phyloP scores from a whole-genome alignment of 2,329 filamentous ascomycete species.

The Botrytis aclada region DNA sequence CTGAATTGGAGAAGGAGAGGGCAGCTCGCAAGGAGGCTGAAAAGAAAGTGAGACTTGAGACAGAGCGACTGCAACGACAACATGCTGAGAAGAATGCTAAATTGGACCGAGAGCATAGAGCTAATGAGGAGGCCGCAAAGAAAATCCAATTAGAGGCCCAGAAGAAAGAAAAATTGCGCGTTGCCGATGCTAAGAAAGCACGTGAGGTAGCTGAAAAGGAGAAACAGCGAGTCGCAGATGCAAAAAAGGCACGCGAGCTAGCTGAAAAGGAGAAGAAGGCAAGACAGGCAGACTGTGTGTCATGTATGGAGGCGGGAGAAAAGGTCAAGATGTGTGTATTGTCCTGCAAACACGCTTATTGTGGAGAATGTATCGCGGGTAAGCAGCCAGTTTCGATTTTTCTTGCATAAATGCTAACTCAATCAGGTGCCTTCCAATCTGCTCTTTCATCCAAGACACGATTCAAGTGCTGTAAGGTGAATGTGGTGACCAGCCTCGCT shows the following conservation, averaged over 20 bases:
- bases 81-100: not conserved
- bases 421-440: constrained; percentile 25
- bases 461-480: constrained; percentile 27
- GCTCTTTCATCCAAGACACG: constrained; percentile 24
- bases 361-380: constrained; percentile 26
- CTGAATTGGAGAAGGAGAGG: constrained; percentile 2
- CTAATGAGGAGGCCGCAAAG: not conserved
- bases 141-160: not conserved
- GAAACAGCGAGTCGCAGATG: constrained; percentile 1
- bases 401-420: not conserved
- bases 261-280: constrained; percentile 14
- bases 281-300: constrained; percentile 24
- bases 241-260: constrained; percentile 9
- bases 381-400: not conserved
- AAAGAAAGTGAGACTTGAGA: constrained; percentile 7
- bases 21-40: not conserved
- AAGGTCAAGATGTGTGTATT: constrained; percentile 23
- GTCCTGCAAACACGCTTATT: constrained; percentile 28
- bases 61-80: constrained; percentile 1
- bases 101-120: not conserved
- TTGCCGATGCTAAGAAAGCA: constrained; percentile 5
- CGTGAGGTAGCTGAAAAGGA: not conserved
- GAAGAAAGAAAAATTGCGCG: constrained; percentile 2
- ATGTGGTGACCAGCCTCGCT: not conserved
- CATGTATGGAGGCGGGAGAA: constrained; percentile 26